Evolutionary conservation across 2,329 filamentous ascomycete species (phyloP).

Genomic region (Penicillium sclerotiorum): DNA sequence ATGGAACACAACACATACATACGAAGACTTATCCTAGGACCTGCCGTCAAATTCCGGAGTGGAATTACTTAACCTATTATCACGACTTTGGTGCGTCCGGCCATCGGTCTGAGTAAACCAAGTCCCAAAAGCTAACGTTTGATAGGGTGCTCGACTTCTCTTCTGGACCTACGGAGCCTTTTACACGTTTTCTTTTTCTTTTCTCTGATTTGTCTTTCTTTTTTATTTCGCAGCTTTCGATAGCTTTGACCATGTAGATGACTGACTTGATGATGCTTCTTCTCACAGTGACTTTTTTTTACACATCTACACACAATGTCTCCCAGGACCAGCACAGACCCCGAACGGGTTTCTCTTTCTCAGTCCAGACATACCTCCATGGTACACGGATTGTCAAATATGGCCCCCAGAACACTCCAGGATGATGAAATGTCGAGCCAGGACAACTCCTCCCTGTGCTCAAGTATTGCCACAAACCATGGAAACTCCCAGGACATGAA

Average conservation of each 20-base stretch:
- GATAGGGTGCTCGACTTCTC: constrained; percentile 10
- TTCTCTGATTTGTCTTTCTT: constrained; percentile 15
- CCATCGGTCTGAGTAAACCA: neutral
- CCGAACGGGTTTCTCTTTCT: constrained; percentile 41
- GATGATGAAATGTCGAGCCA: constrained; percentile 48
- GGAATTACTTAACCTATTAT: constrained; percentile 6
- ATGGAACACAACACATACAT: constrained; percentile 8
- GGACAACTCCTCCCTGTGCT: constrained; percentile 46
- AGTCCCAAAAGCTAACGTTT: neutral
- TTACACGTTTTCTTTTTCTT: constrained; percentile 8
- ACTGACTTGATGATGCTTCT: constrained; percentile 34
- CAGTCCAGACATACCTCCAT: constrained; percentile 40
- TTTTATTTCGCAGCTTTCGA: constrained; percentile 1
- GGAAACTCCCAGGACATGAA: constrained; percentile 40
- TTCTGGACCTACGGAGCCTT: constrained; percentile 23
- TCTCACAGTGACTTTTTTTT: constrained; percentile 30
- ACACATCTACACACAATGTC: constrained; percentile 38
- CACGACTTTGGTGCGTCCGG: constrained; percentile 20
- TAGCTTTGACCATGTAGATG: constrained; percentile 26
- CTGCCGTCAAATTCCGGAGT: neutral
- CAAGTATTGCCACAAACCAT: constrained; percentile 38
- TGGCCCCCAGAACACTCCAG: constrained; percentile 43
- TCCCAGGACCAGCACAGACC: constrained; percentile 40
- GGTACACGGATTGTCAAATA: constrained; percentile 41
- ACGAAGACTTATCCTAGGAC: constrained; percentile 12